phyloP scores from a whole-genome alignment of 352 stramenopile genomes.

The Lagenidium giganteum region DNA sequence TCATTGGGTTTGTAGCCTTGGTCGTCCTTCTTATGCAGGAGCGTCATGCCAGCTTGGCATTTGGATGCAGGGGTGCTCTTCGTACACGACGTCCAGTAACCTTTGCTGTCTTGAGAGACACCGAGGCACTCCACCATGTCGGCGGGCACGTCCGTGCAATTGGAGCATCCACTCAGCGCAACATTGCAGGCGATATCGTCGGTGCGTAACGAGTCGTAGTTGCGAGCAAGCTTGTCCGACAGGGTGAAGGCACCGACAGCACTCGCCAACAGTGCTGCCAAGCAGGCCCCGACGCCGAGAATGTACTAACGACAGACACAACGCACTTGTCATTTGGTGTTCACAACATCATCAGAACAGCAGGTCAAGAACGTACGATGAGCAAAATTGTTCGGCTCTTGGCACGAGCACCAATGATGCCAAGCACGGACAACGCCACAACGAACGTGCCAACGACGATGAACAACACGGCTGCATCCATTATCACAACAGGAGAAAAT shows the following conservation, averaged over 20 bases:
- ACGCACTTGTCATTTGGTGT: neutral
- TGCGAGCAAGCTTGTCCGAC: constrained; percentile 45
- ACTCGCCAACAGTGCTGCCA: constrained; percentile 57
- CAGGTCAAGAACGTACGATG: constrained; percentile 37
- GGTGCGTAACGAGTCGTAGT: constrained; percentile 29
- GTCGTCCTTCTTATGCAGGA: constrained; percentile 48
- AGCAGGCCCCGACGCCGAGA: constrained; percentile 50
- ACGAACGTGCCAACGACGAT: constrained; percentile 66
- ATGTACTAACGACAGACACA: constrained; percentile 44
- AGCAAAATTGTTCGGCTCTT: constrained; percentile 77
- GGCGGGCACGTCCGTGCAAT: constrained; percentile 41
- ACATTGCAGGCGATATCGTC: constrained; percentile 62
- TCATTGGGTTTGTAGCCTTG: constrained; percentile 60
- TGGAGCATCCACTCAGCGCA: constrained; percentile 58
- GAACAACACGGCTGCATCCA: constrained; percentile 51
- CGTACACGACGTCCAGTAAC: constrained; percentile 42
- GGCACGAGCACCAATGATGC: constrained; percentile 55
- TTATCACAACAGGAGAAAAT: neutral
- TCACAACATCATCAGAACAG: neutral
- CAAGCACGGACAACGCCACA: constrained; percentile 56
- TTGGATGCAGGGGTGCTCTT: constrained; percentile 9
- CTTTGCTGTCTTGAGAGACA: constrained; percentile 24
- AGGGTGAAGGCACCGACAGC: constrained; percentile 62
- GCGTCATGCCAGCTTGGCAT: constrained; percentile 49
- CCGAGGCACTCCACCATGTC: constrained; percentile 35